phyloP scores from a whole-genome alignment of 2,329 filamentous ascomycete genomes.

The Raffaelea deltoideospora region DNA sequence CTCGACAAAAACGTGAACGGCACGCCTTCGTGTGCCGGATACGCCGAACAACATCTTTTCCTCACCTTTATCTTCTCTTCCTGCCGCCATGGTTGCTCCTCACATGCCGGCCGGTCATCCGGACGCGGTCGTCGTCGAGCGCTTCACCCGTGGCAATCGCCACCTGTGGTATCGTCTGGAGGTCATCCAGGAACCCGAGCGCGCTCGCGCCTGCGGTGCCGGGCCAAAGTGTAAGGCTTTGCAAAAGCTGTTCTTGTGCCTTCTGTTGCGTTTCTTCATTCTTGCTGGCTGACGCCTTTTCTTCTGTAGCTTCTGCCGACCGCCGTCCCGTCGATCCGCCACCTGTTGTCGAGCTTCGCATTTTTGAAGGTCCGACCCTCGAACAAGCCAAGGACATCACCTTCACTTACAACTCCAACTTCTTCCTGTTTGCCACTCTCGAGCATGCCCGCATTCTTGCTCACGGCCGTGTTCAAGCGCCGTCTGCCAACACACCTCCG shows the following conservation, averaged over 20 bases:
- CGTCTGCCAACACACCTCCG: slow-evolving; percentile 55
- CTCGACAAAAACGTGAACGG: too few relatives aligned
- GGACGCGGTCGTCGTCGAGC: slow-evolving; percentile 18
- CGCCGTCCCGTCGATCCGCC: slow-evolving; percentile 87
- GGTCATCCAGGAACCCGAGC: slow-evolving; percentile 87
- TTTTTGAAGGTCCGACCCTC: slow-evolving; percentile 57
- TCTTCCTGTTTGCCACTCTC: slow-evolving; percentile 89
- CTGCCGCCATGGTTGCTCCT: slow-evolving; percentile 5
- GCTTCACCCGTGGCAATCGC: slow-evolving; percentile 59
- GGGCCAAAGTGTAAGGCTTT: slow-evolving; percentile 91
- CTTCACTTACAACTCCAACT: slow-evolving; percentile 88
- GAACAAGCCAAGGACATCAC: slow-evolving; percentile 57
- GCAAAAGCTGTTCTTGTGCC: slow-evolving; percentile 9
- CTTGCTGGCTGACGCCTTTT: slow-evolving; percentile 1
- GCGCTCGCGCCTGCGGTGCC: slow-evolving; percentile 85
- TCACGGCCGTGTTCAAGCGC: slow-evolving; percentile 56
- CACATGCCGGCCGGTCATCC: slow-evolving; percentile 10
- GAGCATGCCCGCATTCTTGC: slow-evolving; percentile 75
- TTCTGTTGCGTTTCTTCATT: background rate
- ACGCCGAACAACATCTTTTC: too few relatives aligned
- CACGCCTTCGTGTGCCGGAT: too few relatives aligned
- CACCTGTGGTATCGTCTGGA: slow-evolving; percentile 67
- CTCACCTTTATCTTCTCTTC: background rate
- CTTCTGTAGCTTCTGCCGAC: slow-evolving; percentile 65
- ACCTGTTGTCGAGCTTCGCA: slow-evolving; percentile 80